Conservation (phyloP, 805 yeast genomes). For the Danielozyma ontarioensis region DNA sequence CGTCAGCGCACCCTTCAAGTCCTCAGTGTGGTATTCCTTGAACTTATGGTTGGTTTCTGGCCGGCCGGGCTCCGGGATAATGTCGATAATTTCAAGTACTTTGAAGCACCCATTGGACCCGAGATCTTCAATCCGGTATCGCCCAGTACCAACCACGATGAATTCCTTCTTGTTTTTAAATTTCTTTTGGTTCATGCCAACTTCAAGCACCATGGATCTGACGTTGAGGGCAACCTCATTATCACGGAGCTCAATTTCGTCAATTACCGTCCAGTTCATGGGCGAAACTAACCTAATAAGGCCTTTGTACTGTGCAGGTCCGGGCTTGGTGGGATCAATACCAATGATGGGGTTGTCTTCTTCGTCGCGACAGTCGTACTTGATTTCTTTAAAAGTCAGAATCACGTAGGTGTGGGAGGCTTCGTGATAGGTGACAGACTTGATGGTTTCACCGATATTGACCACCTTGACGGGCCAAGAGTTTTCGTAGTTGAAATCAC, state of each 20-base stretch:
- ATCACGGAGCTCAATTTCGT: constrained; percentile 57
- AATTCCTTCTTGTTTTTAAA: constrained; percentile 56
- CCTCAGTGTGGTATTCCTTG: constrained; percentile 67
- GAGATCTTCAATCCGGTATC: constrained; percentile 72
- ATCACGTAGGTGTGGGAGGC: constrained; percentile 56
- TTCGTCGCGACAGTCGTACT: constrained; percentile 66
- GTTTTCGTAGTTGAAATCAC: constrained; percentile 50
- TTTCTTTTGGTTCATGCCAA: constrained; percentile 35
- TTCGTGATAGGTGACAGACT: constrained; percentile 66
- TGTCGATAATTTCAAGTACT: constrained; percentile 68
- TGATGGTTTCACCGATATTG: constrained; percentile 55
- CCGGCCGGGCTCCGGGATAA: constrained; percentile 82
- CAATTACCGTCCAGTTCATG: constrained; percentile 70
- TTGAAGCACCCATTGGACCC: constrained; percentile 75
- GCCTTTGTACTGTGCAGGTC: constrained; percentile 57
- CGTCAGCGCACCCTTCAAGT: constrained; percentile 78
- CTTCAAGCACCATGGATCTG: constrained; percentile 48
- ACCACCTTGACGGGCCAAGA: constrained; percentile 54
- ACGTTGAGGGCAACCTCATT: constrained; percentile 60
- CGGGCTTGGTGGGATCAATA: constrained; percentile 42
- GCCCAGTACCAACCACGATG: constrained; percentile 75
- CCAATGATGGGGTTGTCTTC: constrained; percentile 66
- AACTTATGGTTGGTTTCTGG: constrained; percentile 81
- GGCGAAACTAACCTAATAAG: constrained; percentile 66
- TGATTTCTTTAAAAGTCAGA: constrained; percentile 53